A percentile compares a stretch with the other conserved stretches of the same genome.
Conservation (phyloP, 257 asterid species). For the Gentiana macrophylla region DNA sequence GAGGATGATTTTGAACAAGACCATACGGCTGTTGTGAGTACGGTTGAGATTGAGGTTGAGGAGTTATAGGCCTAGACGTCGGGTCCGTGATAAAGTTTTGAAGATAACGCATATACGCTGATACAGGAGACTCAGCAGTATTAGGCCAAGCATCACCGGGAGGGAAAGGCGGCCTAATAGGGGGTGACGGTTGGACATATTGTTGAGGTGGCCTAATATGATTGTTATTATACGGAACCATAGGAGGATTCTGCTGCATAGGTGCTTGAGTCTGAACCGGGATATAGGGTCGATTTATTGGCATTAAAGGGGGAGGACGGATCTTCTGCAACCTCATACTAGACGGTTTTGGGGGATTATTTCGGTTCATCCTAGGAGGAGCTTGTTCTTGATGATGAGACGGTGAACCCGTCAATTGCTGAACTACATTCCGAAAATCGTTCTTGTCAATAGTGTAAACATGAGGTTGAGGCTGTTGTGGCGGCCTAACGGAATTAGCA, state of each 20-base stretch:
- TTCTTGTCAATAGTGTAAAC: constrained; percentile 88
- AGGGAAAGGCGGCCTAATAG: constrained; percentile 34
- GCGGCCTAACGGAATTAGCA: constrained; percentile 32
- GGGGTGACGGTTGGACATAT: constrained; percentile 47
- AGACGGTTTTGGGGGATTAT: constrained; percentile 51
- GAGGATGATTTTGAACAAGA: constrained; percentile 23
- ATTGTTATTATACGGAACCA: constrained; percentile 38
- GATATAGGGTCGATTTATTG: constrained; percentile 51
- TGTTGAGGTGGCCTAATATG: constrained; percentile 46
- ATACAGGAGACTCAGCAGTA: constrained; percentile 72
- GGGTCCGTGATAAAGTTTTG: constrained; percentile 62
- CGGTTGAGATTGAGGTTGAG: constrained; percentile 22
- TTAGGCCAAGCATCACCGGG: constrained; percentile 71
- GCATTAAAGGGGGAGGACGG: constrained; percentile 76
- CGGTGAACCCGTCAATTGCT: constrained; percentile 84
- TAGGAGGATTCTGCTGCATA: constrained; percentile 23
- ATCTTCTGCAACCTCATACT: constrained; percentile 69
- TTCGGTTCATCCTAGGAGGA: constrained; percentile 50
- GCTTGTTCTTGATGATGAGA: constrained; percentile 38
- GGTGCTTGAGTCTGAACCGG: constrained; percentile 44
- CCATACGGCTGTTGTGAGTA: constrained; percentile 27
- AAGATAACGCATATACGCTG: constrained; percentile 83
- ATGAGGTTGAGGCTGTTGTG: constrained; percentile 78
- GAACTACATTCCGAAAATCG: constrained; percentile 80
- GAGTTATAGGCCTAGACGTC: constrained; percentile 26